These are phyloP conservation scores for Chlamydomonas sp. DNA, from an alignment of 139 green algal species.

Conservation along the genomic window DNA sequence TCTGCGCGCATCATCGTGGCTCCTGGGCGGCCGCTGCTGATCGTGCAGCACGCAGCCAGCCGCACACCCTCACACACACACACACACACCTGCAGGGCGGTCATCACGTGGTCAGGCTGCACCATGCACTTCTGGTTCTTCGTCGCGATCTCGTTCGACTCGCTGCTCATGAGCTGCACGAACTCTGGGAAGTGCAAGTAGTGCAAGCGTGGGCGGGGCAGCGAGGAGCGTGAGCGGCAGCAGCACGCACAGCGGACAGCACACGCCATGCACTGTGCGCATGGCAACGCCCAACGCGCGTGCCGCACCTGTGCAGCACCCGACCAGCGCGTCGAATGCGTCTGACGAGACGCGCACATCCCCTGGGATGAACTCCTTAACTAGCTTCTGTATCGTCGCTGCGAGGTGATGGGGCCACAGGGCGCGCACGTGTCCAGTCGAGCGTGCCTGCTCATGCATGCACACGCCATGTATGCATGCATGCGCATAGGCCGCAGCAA, in stretches of 20 bases:
- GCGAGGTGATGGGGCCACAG: no score
- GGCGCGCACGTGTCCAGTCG: background rate
- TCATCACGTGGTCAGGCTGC: conserved; percentile 46
- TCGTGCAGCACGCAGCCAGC: no score
- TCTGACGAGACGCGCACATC: conserved; percentile 38
- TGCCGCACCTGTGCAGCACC: conserved; percentile 43
- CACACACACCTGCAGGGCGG: conserved; percentile 38
- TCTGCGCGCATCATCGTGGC: no score
- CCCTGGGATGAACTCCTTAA: conserved; percentile 38
- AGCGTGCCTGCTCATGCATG: no score
- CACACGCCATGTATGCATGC: no score
- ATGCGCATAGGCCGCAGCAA: no score
- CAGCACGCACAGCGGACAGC: no score
- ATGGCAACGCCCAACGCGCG: background rate
- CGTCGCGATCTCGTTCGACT: conserved; percentile 48
- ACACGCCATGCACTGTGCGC: no score
- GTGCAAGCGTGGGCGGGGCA: background rate
- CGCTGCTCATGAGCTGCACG: conserved; percentile 26
- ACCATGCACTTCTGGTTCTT: conserved; percentile 44
- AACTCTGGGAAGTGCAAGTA: conserved; percentile 25
- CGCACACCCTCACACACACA: no score
- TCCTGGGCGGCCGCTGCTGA: no score
- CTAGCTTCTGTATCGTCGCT: conserved; percentile 51
- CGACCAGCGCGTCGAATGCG: conserved; percentile 40
- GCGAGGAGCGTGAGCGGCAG: no score